Evolutionary conservation across 225 moss, liverwort and hornwort species (phyloP).

Genomic region (Physcomitrium patens): DNA sequence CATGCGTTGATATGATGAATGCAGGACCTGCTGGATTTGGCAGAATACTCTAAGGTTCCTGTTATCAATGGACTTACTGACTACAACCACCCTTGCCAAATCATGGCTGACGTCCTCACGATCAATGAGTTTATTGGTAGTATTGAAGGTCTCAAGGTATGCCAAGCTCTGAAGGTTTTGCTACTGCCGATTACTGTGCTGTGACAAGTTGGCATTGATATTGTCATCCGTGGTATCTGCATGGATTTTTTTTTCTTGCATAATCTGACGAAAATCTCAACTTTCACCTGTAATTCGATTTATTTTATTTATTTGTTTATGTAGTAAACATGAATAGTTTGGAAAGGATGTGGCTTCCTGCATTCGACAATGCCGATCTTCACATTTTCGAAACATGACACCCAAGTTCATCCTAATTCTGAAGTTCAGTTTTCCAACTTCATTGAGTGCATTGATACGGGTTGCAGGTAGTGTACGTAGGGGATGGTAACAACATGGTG

Average conservation of each 20-base stretch:
- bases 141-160: constrained; percentile 73
- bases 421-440: neutral
- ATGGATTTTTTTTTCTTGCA: too few species aligned
- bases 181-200: too few species aligned
- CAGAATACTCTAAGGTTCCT: constrained; percentile 69
- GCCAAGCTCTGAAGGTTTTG: neutral
- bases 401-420: neutral
- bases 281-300: too few species aligned
- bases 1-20: constrained; percentile 2
- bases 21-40: constrained; percentile 75
- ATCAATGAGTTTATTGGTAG: constrained; percentile 70
- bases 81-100: constrained; percentile 88
- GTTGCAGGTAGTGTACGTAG: constrained; percentile 77
- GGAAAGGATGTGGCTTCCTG: neutral
- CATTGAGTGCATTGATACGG: neutral
- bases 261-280: too few species aligned
- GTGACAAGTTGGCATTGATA: too few species aligned
- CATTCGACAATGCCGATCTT: too few species aligned
- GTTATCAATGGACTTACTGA: constrained; percentile 81
- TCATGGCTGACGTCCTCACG: constrained; percentile 80
- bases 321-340: neutral
- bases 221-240: too few species aligned
- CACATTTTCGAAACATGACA: neutral
- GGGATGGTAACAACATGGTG: constrained; percentile 84
- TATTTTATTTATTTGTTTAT: too few species aligned